A percentile compares a stretch with the other conserved stretches of the same genome.
phyloP scores from a whole-genome alignment of 257 asterid genomes.

The Nicotiana undulata region DNA sequence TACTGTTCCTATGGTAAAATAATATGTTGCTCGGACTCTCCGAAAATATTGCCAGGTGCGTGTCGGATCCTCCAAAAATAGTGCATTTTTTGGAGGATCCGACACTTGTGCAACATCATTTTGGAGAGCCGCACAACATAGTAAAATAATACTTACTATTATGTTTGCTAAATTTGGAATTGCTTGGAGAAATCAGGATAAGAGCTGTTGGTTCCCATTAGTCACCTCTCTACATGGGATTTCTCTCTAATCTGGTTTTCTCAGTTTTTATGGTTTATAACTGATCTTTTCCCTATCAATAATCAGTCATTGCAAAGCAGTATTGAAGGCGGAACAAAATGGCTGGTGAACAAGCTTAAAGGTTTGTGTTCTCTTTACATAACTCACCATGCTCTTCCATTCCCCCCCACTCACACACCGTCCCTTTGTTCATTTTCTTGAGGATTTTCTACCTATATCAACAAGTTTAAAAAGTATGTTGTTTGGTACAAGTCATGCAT shows the following conservation, averaged over 20 bases:
- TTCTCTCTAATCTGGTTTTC: not conserved
- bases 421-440: not conserved
- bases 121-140: too few relatives aligned
- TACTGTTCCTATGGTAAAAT: not conserved
- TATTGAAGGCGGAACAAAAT: constrained; percentile 74
- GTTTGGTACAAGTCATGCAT: not conserved
- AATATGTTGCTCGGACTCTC: too few relatives aligned
- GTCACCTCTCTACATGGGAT: not conserved
- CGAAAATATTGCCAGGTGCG: too few relatives aligned
- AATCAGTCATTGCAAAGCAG: constrained; percentile 52
- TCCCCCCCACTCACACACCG: too few relatives aligned
- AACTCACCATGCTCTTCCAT: not conserved
- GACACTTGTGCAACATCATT: too few relatives aligned
- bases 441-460: not conserved
- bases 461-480: not conserved
- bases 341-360: constrained; percentile 79
- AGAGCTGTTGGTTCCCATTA: not conserved
- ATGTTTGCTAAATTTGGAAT: not conserved
- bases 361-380: constrained; percentile 35
- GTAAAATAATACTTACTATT: not conserved
- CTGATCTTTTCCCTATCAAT: constrained; percentile 4
- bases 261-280: not conserved
- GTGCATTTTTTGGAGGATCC: too few relatives aligned
- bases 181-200: not conserved
- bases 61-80: too few relatives aligned